Evolutionary conservation across 2,329 filamentous ascomycete genomes (phyloP), one percentile per base, ranked within the genome.

Genomic region (Aspergillus nomiae): DNA sequence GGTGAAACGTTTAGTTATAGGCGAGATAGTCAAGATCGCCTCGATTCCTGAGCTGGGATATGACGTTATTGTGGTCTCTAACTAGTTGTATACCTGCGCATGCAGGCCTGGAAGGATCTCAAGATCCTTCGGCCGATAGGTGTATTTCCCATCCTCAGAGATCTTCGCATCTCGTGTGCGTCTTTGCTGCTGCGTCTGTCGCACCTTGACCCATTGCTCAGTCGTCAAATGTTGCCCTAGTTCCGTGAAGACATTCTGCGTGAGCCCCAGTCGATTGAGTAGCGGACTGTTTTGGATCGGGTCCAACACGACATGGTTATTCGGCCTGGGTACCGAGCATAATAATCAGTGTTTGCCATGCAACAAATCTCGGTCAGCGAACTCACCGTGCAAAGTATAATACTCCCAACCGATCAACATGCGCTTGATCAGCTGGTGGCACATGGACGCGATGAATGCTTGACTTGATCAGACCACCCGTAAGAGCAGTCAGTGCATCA

Each of bases 401-500:
- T 54, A 83, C 71, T 0, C 81, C 80, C 32, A 80, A 63, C 6
- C 80, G 75, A 69, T 82, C 79, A 28, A 81, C 61, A 64, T 80
- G 74, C 2, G 76, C 77, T 67, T 85, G 83, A 59, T 85, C 83
- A 14, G 76, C 65, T 0, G 83, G 83, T 1, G 82, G 83, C 12
- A 79, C 76, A 51, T 81, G 76, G 0, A 86, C 83, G 1, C 83
- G 79, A 60, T 85, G 83, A n/a, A 84, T 75, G 12, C 78, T 82
- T 5, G 77, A 81, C 70, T 85, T 84, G 50, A 85, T 74, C 56
- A 82, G 81, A 0, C 82, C 82, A 2, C 82, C 82, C 0, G 83
- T 85, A 12, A 85, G 67, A 21, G 81, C 81, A 3, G 80, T 82
- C 41, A 85, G 67, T 0, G 83, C 79, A 66, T 86, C 84, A 8